A percentile compares a stretch with the other conserved stretches of the same genome.
Evolutionary conservation across 164 flowering plant genomes (phyloP).

Genomic region (Stephania yunnanensis): DNA sequence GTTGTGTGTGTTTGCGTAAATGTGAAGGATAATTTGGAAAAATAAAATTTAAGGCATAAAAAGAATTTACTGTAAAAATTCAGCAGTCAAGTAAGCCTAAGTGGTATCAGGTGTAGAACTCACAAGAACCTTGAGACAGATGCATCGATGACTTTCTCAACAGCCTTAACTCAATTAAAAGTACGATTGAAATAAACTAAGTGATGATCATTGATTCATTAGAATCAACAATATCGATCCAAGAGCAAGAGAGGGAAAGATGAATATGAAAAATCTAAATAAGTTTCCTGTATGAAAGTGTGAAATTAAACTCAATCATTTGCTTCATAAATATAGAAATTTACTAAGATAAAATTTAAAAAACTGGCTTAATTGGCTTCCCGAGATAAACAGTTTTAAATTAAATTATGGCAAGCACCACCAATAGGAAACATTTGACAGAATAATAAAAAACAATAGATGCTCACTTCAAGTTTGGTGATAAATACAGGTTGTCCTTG

Average conservation of each 20-base stretch:
- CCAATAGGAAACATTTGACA: background rate
- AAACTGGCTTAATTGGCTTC: background rate
- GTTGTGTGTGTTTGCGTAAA: too few relatives aligned
- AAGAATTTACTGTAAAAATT: too few relatives aligned
- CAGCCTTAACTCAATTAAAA: background rate
- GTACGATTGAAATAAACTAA: background rate
- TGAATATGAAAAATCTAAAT: background rate
- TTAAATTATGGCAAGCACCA: background rate
- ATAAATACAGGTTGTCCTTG: constrained; percentile 49
- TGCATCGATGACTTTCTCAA: background rate
- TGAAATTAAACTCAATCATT: background rate
- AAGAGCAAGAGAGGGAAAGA: background rate
- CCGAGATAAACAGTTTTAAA: background rate
- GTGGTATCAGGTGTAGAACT: background rate
- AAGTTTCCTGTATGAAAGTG: background rate
- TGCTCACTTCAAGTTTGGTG: constrained; percentile 78
- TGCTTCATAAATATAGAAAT: background rate
- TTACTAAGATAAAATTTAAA: background rate
- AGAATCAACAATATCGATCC: background rate
- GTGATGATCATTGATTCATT: background rate
- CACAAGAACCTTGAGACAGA: background rate
- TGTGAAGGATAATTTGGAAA: too few relatives aligned
- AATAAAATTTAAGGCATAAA: too few relatives aligned
- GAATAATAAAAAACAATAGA: background rate
- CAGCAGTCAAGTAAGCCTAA: background rate